Base-by-base conservation (phyloP, 805 yeast genomes). In the Maudiozyma saulgeensis region DNA sequence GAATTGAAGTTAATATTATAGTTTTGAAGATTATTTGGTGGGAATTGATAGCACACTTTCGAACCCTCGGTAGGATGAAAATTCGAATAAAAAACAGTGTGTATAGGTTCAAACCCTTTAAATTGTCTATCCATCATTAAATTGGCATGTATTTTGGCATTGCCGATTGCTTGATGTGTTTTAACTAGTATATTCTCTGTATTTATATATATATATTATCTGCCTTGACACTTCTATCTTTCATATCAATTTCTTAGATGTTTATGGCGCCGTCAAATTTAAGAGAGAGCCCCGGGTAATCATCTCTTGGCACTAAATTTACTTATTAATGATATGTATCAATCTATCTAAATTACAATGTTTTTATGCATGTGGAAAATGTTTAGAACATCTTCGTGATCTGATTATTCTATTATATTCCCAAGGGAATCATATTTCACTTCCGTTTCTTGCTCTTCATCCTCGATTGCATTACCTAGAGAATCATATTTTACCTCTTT, bases 21-120 rank as follows among this genome's bases (percentile, higher is more conserved):
- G 61, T 68, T 49, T 57, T 53, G 45, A 45, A 58, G 25, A 49
- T 63, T 58, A 37, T 88, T 87, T 39, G 81, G 79, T 2, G 99
- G 99, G 0, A 88, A 95, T 63, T 93, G 96, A 59, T 85, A 86
- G 5, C 86, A 77, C 6, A 91, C 90, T 67, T 89, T 88, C 0
- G 98, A 84, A 1, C 99, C 99, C 60, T 89, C 96, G 0, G 93
- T 86, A 0, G 97, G 97, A 59, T 93, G 97, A 67, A 93, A 93
- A 0, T 87, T 87, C 0, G 96, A 81, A 65, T 87, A 93, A 64
- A 93, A 90, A 43, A 89, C 73, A 1, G 96, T 93, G 50, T 79
- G 74, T 16, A 93, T 88, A n/a, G 95, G 96, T 6, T 83, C 84
- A 61, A 90, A 89, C 19, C 96, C 96, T 64, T 60, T 62, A 42